These are phyloP conservation scores for Ephemerocybe angulata DNA, from an alignment of 768 basidiomycete genomes.

Conservation along the genomic window DNA sequence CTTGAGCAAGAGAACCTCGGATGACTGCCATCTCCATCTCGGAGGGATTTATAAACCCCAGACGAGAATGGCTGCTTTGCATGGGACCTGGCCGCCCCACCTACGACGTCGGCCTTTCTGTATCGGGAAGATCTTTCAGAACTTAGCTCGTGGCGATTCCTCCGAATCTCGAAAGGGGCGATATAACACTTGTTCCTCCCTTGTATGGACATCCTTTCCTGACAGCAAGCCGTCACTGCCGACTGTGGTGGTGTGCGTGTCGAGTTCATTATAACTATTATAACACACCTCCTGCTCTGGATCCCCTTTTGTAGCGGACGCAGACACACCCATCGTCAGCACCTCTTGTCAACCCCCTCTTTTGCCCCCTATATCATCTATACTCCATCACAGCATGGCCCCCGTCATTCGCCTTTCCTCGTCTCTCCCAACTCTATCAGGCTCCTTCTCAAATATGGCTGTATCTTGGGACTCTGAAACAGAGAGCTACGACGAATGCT, in stretches of 20 bases:
- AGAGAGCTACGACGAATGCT: constrained; percentile 27
- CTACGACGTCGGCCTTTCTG: constrained; percentile 20
- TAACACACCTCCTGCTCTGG: too few species aligned
- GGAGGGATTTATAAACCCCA: too few species aligned
- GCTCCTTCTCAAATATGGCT: constrained; percentile 15
- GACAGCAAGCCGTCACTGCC: constrained; percentile 15
- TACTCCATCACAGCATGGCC: constrained; percentile 13
- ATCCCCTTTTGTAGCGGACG: background rate
- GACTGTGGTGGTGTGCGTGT: constrained; percentile 4
- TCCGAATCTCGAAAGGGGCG: constrained; percentile 29
- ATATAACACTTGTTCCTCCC: constrained; percentile 26
- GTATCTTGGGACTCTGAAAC: constrained; percentile 22
- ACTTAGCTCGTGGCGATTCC: constrained; percentile 24
- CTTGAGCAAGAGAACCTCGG: too few species aligned
- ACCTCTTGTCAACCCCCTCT: background rate
- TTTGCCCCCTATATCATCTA: constrained; percentile 7
- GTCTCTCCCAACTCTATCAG: constrained; percentile 4
- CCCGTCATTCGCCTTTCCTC: constrained; percentile 8
- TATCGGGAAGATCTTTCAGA: constrained; percentile 35
- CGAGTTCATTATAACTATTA: background rate
- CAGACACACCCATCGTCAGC: background rate
- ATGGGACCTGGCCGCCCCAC: background rate
- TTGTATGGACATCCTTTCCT: constrained; percentile 26
- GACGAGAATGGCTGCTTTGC: background rate
- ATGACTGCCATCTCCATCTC: too few species aligned